Evolutionary conservation across 2,329 filamentous ascomycete genomes (phyloP).

Genomic region (Paradendryphiella salina): DNA sequence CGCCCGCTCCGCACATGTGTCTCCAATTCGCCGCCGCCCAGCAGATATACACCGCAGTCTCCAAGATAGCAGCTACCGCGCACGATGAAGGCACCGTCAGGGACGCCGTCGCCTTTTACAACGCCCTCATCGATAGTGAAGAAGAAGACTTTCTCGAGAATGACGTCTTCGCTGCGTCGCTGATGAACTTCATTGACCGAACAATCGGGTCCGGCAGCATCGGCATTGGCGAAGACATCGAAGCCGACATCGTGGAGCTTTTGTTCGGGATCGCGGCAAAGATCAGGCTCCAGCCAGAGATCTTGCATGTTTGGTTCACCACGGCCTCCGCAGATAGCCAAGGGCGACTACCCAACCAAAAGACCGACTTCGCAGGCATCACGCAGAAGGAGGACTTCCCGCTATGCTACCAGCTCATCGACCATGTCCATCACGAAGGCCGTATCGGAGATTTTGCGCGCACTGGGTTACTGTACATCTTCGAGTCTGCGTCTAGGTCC

Average conservation of each 20-base stretch:
- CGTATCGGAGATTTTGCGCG: conserved; percentile 94
- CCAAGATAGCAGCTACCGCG: conserved; percentile 83
- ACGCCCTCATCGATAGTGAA: conserved; percentile 91
- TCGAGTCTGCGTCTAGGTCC: conserved; percentile 86
- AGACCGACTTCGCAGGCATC: conserved; percentile 76
- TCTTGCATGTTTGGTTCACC: conserved; percentile 90
- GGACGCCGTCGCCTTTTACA: conserved; percentile 83
- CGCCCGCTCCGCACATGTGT: conserved; percentile 87
- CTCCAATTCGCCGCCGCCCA: conserved; percentile 83
- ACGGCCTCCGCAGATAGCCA: conserved; percentile 49
- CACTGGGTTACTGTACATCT: conserved; percentile 91
- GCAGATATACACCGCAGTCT: conserved; percentile 86
- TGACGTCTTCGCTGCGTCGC: conserved; percentile 77
- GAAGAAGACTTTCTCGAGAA: conserved; percentile 94
- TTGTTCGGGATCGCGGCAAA: conserved; percentile 96
- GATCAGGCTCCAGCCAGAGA: conserved; percentile 84
- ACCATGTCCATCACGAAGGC: conserved; percentile 95
- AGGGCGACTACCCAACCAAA: conserved; percentile 52
- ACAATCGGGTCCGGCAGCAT: conserved; percentile 75
- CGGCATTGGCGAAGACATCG: conserved; percentile 75
- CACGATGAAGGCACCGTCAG: conserved; percentile 85
- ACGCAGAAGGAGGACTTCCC: conserved; percentile 92
- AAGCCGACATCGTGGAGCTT: conserved; percentile 86
- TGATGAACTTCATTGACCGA: conserved; percentile 83
- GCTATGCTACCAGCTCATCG: conserved; percentile 90